Evolutionary conservation across 2,329 filamentous ascomycete species (phyloP).

Genomic region (Aspergillus oerlinghausenensis): DNA sequence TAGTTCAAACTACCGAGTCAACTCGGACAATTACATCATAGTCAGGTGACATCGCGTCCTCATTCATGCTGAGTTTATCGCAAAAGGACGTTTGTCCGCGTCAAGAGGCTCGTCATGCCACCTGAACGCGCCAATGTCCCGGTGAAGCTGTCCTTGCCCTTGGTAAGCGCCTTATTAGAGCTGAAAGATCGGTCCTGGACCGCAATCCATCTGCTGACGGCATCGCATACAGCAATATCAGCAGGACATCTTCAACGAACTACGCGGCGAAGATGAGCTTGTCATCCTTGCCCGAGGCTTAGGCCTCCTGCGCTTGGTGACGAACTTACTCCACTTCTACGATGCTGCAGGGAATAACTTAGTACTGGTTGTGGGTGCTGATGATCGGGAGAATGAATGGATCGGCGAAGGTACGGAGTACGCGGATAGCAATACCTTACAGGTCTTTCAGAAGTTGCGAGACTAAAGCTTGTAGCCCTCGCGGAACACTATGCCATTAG

Average conservation of each 20-base stretch:
- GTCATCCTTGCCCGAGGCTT: constrained; percentile 88
- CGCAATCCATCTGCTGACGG: constrained; percentile 9
- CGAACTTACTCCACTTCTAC: constrained; percentile 95
- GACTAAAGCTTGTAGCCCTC: constrained; percentile 51
- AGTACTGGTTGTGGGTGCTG: constrained; percentile 80
- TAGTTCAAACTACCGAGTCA: background rate
- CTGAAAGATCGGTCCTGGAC: background rate
- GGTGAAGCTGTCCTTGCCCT: constrained; percentile 60
- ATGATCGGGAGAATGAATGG: constrained; percentile 93
- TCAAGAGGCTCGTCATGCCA: constrained; percentile 37
- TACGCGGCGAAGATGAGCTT: constrained; percentile 86
- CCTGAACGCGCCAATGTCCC: constrained; percentile 42
- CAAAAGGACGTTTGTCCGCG: constrained; percentile 1
- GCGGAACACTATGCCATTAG: constrained; percentile 94
- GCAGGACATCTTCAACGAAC: constrained; percentile 88
- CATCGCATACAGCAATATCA: constrained; percentile 64
- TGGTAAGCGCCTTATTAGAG: constrained; percentile 38
- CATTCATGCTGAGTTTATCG: background rate
- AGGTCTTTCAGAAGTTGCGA: background rate
- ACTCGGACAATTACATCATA: background rate
- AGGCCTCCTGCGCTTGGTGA: constrained; percentile 83
- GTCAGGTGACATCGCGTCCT: background rate
- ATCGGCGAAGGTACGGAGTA: constrained; percentile 66
- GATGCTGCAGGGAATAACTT: constrained; percentile 94
- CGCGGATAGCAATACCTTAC: background rate